Conservation (phyloP, 768 basidiomycete species). For the Chalciporus chontae region DNA sequence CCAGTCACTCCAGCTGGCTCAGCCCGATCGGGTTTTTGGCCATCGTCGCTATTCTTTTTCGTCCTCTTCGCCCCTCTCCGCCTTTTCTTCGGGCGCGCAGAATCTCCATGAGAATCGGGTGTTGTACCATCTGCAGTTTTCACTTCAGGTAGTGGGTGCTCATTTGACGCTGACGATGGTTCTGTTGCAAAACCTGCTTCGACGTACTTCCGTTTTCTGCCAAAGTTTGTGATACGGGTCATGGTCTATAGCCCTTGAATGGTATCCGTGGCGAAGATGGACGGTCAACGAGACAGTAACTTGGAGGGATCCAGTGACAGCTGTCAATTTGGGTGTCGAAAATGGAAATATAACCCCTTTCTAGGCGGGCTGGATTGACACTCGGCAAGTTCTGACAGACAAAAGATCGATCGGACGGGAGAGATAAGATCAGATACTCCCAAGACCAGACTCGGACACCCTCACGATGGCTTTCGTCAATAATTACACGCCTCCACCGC, state of each 20-base stretch:
- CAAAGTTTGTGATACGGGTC: conserved; percentile 74
- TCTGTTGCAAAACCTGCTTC: conserved; percentile 50
- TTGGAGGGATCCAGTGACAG: no score
- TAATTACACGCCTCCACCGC: conserved; percentile 9
- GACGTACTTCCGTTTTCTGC: conserved; percentile 68
- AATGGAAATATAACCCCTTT: conserved; percentile 5
- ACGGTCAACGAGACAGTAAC: not conserved
- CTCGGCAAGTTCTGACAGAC: no score
- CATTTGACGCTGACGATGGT: conserved; percentile 1
- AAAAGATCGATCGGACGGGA: not conserved
- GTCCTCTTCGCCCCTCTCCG: conserved; percentile 52
- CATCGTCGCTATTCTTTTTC: conserved; percentile 16
- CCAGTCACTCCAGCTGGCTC: conserved; percentile 17
- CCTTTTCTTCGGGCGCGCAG: conserved; percentile 50
- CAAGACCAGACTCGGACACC: not conserved
- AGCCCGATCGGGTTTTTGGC: conserved; percentile 2
- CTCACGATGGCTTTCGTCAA: conserved; percentile 21
- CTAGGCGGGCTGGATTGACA: no score
- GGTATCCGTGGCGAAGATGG: not conserved
- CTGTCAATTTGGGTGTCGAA: not conserved
- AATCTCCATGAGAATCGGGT: conserved; percentile 9
- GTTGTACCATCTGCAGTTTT: not conserved
- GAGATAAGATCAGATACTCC: not conserved
- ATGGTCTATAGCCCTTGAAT: conserved; percentile 32
- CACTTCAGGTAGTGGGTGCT: conserved; percentile 1